phyloP scores from a whole-genome alignment of 129 eudicot genomes.

The Rutidosis leptorrhynchoides region DNA sequence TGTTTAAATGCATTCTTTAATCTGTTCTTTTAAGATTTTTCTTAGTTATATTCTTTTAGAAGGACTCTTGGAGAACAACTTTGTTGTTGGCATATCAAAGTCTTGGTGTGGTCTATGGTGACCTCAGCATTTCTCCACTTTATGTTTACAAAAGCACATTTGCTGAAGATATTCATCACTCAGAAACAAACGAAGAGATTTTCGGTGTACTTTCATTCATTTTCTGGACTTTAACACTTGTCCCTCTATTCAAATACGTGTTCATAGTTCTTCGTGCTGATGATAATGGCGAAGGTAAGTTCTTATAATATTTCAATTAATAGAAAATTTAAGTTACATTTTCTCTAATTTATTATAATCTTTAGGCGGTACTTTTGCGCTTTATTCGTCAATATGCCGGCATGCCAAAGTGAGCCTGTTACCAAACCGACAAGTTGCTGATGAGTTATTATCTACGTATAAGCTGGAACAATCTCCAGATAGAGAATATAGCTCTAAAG shows the following conservation, averaged over 20 bases:
- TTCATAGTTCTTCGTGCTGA: slow-evolving; percentile 79
- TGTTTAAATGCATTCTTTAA: not conserved
- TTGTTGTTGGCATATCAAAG: slow-evolving; percentile 78
- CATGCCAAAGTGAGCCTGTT: slow-evolving; percentile 84
- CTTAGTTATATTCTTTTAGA: slow-evolving; percentile 35
- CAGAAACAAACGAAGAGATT: slow-evolving; percentile 80
- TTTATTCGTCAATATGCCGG: slow-evolving; percentile 74
- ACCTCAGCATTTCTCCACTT: slow-evolving; percentile 79
- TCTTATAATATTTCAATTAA: not conserved
- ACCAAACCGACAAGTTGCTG: slow-evolving; percentile 74
- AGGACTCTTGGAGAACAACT: slow-evolving; percentile 71
- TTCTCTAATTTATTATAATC: slow-evolving; percentile 1
- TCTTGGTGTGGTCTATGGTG: slow-evolving; percentile 85
- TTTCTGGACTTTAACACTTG: slow-evolving; percentile 76
- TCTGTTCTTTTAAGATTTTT: not conserved
- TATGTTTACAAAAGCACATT: slow-evolving; percentile 80
- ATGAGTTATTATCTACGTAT: slow-evolving; percentile 69
- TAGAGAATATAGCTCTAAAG: slow-evolving; percentile 46
- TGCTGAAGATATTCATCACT: slow-evolving; percentile 78
- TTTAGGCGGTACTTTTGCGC: slow-evolving; percentile 84
- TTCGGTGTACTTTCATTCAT: slow-evolving; percentile 79
- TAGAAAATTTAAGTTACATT: too few relatives aligned
- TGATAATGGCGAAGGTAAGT: slow-evolving; percentile 77
- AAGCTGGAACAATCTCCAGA: slow-evolving; percentile 66
- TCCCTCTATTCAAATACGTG: slow-evolving; percentile 78